Percentiles rank a stretch among this genome's conserved stretches.
Evolutionary conservation across 163 green algal genomes (phyloP).

Genomic region (Chlorella variabilis): DNA sequence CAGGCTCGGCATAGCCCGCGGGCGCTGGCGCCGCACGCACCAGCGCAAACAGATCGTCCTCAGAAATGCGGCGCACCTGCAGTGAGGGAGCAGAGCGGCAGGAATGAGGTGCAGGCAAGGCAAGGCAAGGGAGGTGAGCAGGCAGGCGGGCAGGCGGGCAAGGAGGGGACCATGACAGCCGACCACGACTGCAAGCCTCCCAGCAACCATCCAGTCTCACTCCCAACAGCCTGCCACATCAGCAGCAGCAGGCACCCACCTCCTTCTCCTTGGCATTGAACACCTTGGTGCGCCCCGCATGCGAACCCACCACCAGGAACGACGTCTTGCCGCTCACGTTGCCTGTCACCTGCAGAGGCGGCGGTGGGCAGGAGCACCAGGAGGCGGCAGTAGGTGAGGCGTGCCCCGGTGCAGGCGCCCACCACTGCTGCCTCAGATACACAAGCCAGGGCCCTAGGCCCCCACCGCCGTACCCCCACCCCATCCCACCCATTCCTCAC

Average conservation of each 20-base stretch:
- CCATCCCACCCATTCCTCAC: too few relatives aligned
- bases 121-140: background rate
- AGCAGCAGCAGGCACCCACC: background rate
- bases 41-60: slow-evolving; percentile 33
- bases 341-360: slow-evolving; percentile 58
- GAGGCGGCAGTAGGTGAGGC: background rate
- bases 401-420: too few relatives aligned
- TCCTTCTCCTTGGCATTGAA: slow-evolving; percentile 48
- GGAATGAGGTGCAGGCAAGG: background rate
- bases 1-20: background rate
- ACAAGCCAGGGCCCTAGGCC: too few relatives aligned
- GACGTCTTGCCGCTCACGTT: slow-evolving; percentile 87
- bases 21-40: background rate
- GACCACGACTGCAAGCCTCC: too few relatives aligned
- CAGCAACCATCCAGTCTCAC: too few relatives aligned
- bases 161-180: too few relatives aligned
- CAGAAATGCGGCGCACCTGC: slow-evolving; percentile 10
- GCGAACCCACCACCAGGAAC: slow-evolving; percentile 83
- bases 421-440: background rate
- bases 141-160: too few relatives aligned
- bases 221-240: background rate
- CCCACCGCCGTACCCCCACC: too few relatives aligned
- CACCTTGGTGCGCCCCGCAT: slow-evolving; percentile 70
- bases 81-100: background rate
- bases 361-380: too few relatives aligned